phyloP scores from a whole-genome alignment of 441 rosid species.

The Adansonia rubrostipa region DNA sequence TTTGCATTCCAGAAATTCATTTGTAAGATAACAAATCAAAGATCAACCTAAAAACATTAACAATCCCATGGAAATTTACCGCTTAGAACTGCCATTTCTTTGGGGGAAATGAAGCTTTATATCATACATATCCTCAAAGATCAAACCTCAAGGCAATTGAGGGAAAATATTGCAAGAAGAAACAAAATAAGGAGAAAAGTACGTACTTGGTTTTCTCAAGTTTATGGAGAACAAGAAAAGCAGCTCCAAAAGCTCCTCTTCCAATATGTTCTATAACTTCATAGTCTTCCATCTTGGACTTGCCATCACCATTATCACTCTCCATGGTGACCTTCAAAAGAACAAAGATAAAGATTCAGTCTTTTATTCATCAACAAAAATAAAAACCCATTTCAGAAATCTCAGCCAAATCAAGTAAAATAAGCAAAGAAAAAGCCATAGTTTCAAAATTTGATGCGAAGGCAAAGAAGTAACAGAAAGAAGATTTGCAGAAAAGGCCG shows the following conservation, averaged over 20 bases:
- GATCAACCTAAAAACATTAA: neutral
- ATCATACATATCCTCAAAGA: conserved; percentile 9
- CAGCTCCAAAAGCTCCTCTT: conserved; percentile 78
- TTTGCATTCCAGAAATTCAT: neutral
- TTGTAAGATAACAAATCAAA: neutral
- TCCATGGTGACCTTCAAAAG: conserved; percentile 57
- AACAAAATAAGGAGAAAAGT: conserved; percentile 5
- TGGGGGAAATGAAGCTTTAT: neutral
- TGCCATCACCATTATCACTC: conserved; percentile 44
- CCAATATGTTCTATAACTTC: conserved; percentile 81
- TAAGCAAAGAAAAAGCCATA: neutral
- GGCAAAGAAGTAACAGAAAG: neutral
- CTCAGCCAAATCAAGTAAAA: neutral
- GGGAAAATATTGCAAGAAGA: neutral
- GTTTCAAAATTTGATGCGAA: neutral
- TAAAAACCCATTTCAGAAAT: conserved; percentile 7
- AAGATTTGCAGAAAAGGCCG: neutral
- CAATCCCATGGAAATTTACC: neutral
- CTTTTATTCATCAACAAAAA: conserved; percentile 13
- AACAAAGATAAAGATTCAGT: conserved; percentile 17
- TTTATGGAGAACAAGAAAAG: conserved; percentile 81
- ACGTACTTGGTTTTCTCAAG: conserved; percentile 67
- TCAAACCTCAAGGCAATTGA: conserved; percentile 22
- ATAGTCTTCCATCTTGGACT: conserved; percentile 75
- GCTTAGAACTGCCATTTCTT: neutral